Evolutionary conservation across 352 stramenopile genomes (phyloP).

Genomic region (Phytophthora pistaciae): DNA sequence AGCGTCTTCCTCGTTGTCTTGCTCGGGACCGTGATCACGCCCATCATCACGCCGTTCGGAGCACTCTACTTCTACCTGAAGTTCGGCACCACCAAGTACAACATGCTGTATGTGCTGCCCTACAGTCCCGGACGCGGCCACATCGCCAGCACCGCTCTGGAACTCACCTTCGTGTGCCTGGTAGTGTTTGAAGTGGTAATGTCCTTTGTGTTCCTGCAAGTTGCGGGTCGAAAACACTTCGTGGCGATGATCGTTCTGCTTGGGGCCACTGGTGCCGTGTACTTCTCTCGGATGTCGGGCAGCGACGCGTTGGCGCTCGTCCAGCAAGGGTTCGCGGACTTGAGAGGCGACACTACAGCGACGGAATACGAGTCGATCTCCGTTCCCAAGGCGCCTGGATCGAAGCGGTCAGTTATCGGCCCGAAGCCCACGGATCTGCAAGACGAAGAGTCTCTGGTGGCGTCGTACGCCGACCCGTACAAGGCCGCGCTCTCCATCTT

Average conservation of each 20-base stretch:
- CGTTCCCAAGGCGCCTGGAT: conserved; percentile 25
- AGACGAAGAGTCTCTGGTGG: conserved; percentile 45
- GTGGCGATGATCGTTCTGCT: conserved; percentile 70
- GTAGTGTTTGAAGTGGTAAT: conserved; percentile 80
- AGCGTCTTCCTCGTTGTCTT: conserved; percentile 82
- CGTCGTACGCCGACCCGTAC: conserved; percentile 79
- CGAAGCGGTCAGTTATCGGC: conserved; percentile 48
- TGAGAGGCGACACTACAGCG: conserved; percentile 19
- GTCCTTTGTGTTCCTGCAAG: conserved; percentile 78
- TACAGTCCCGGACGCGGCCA: conserved; percentile 75
- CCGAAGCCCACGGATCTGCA: conserved; percentile 48
- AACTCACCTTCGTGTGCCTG: conserved; percentile 72
- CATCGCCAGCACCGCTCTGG: conserved; percentile 68
- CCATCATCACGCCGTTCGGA: conserved; percentile 80
- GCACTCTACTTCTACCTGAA: conserved; percentile 88
- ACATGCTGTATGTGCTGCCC: conserved; percentile 81
- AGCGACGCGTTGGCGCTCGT: conserved; percentile 41
- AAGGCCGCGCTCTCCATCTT: conserved; percentile 79
- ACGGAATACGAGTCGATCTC: conserved; percentile 29
- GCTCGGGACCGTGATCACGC: conserved; percentile 81
- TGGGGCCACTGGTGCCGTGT: conserved; percentile 47
- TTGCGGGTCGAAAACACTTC: conserved; percentile 62
- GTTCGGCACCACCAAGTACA: conserved; percentile 80
- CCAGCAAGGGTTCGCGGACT: conserved; percentile 45
- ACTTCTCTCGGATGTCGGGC: conserved; percentile 65